These are phyloP conservation scores for Paramecium sexaurelia DNA, from an alignment of 73 alveolate species.

Conservation along the genomic window DNA sequence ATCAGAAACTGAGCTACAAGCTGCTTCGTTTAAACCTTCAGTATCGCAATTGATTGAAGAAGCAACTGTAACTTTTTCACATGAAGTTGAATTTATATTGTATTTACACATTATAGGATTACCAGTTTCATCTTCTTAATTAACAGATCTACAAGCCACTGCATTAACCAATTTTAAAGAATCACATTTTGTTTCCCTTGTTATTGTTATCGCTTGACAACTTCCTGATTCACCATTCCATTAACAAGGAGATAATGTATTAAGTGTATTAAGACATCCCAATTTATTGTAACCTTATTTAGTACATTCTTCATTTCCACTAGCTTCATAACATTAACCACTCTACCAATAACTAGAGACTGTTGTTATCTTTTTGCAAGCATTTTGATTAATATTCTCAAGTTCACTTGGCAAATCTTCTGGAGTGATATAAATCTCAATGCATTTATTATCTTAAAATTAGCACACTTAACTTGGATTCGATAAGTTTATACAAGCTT, in stretches of 20 bases:
- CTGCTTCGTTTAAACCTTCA: slow-evolving; percentile 13
- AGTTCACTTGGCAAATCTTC: not conserved
- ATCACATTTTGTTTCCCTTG: not conserved
- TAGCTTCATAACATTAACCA: not conserved
- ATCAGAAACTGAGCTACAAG: slow-evolving; percentile 9
- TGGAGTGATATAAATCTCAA: not conserved
- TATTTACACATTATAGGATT: not conserved
- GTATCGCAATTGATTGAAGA: not conserved
- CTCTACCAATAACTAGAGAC: not conserved
- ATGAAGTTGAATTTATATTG: not conserved
- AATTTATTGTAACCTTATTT: not conserved
- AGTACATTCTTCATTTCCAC: not conserved
- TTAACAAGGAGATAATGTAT: not conserved
- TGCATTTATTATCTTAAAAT: not conserved
- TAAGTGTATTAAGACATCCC: not conserved
- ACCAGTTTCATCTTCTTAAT: not conserved
- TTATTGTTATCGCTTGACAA: not conserved
- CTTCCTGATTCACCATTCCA: slow-evolving; percentile 33
- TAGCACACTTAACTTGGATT: slow-evolving; percentile 43
- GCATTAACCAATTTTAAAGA: slow-evolving; percentile 23
- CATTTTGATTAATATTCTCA: not conserved
- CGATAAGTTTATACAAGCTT: not conserved
- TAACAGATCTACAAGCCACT: not conserved
- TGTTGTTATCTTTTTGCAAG: slow-evolving; percentile 13
- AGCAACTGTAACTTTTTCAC: not conserved